phyloP scores from a whole-genome alignment of 2,329 filamentous ascomycete species.

The Amauroascus niger region DNA sequence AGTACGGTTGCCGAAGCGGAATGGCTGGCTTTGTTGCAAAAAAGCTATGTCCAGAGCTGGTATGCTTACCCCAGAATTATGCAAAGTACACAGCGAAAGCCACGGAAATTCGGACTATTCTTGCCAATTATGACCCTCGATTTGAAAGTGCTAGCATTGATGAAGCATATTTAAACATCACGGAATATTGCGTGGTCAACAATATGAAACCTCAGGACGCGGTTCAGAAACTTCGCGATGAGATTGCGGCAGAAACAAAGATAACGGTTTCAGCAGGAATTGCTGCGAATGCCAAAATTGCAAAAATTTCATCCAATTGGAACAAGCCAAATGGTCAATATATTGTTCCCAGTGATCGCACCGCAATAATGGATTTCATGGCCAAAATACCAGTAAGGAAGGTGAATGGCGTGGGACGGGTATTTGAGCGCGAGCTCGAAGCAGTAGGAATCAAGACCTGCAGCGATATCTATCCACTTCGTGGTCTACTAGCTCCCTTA shows the following conservation, averaged over 20 bases:
- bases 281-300: slow-evolving; percentile 81
- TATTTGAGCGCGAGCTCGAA: slow-evolving; percentile 81
- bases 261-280: slow-evolving; percentile 93
- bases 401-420: slow-evolving; percentile 88
- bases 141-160: slow-evolving; percentile 94
- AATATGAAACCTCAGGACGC: slow-evolving; percentile 59
- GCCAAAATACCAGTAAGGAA: slow-evolving; percentile 71
- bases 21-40: slow-evolving; percentile 96
- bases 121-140: slow-evolving; percentile 77
- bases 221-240: slow-evolving; percentile 64
- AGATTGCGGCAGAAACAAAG: slow-evolving; percentile 64
- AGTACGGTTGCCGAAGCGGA: slow-evolving; percentile 81
- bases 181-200: slow-evolving; percentile 66
- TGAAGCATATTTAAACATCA: slow-evolving; percentile 93
- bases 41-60: slow-evolving; percentile 79
- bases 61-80: slow-evolving; percentile 76
- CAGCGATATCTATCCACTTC: slow-evolving; percentile 71
- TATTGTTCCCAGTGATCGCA: slow-evolving; percentile 59
- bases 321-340: slow-evolving; percentile 97
- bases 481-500: slow-evolving; percentile 62
- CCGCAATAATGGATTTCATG: slow-evolving; percentile 78
- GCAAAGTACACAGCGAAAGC: slow-evolving; percentile 87
- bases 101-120: slow-evolving; percentile 68
- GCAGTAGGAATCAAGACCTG: slow-evolving; percentile 82
- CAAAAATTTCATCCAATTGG: slow-evolving; percentile 89